A percentile compares a stretch with the other conserved stretches of the same genome.
Evolutionary conservation across 148 eudicot genomes (phyloP).

Genomic region (Vaccinium corymbosum): DNA sequence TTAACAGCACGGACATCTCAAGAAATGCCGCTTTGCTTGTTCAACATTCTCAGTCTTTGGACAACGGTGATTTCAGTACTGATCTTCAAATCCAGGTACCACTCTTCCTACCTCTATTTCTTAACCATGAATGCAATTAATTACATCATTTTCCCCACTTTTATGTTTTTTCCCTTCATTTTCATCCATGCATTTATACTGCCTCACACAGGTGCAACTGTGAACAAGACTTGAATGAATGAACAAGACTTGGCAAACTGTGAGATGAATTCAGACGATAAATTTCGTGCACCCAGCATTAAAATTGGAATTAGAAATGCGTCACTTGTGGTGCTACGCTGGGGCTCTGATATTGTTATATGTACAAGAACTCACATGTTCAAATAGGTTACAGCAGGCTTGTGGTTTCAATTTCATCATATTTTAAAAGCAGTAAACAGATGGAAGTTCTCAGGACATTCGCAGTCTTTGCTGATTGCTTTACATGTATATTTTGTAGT

Average conservation of each 20-base stretch:
- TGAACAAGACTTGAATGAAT: slow-evolving; percentile 24
- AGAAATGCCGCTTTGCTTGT: slow-evolving; percentile 65
- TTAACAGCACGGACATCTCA: slow-evolving; percentile 78
- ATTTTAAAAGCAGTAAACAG: too few relatives aligned
- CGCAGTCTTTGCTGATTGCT: too few relatives aligned
- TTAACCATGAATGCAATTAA: neutral
- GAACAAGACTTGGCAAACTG: slow-evolving; percentile 22
- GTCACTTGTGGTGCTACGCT: neutral
- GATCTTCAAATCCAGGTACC: slow-evolving; percentile 89
- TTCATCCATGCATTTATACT: neutral
- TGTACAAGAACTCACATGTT: slow-evolving; percentile 17
- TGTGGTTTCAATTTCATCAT: neutral
- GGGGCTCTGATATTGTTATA: slow-evolving; percentile 18
- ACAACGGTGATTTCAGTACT: slow-evolving; percentile 65
- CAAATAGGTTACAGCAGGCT: slow-evolving; percentile 12
- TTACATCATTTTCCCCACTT: neutral
- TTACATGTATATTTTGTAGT: too few relatives aligned
- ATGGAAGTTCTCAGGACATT: too few relatives aligned
- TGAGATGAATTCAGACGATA: slow-evolving; percentile 11
- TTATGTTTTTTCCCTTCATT: neutral
- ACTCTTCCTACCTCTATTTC: neutral
- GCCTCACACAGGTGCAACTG: slow-evolving; percentile 24
- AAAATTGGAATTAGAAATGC: neutral
- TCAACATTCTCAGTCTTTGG: slow-evolving; percentile 77
- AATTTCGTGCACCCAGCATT: slow-evolving; percentile 2